A percentile compares a stretch with the other conserved stretches of the same genome.
Evolutionary conservation across 257 asterid genomes (phyloP).

Genomic region (Forsythia viridissima): DNA sequence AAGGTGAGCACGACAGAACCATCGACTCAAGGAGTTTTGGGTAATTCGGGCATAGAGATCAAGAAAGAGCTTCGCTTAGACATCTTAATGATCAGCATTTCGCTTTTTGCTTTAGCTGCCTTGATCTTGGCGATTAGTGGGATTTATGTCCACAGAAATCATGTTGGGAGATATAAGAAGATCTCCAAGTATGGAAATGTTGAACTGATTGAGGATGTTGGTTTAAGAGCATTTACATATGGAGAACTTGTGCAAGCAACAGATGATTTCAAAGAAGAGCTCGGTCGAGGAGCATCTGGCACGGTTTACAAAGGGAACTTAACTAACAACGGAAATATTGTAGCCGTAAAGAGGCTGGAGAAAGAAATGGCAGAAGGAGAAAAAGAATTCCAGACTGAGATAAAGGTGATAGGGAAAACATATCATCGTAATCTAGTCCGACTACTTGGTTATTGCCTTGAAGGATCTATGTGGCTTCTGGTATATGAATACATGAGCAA

Average conservation of each 20-base stretch:
- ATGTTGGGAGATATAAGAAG: constrained; percentile 15
- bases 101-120: constrained; percentile 19
- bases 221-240: constrained; percentile 34
- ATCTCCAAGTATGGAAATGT: constrained; percentile 10
- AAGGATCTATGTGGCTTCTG: constrained; percentile 43
- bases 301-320: constrained; percentile 48
- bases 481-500: constrained; percentile 59
- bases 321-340: constrained; percentile 8
- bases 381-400: constrained; percentile 50
- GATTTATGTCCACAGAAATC: constrained; percentile 11
- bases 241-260: constrained; percentile 38
- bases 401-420: constrained; percentile 49
- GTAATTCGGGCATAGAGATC: background rate
- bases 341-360: constrained; percentile 55
- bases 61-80: constrained; percentile 21
- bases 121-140: constrained; percentile 32
- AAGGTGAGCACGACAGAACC: constrained; percentile 19
- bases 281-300: constrained; percentile 54
- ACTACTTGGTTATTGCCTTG: constrained; percentile 53
- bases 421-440: constrained; percentile 57
- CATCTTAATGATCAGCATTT: constrained; percentile 29
- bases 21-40: background rate
- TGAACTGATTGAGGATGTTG: constrained; percentile 29
- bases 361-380: constrained; percentile 40
- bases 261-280: constrained; percentile 40